These are phyloP conservation scores for Acacia pycnantha DNA, from an alignment of 331 rosid species.

Conservation along the genomic window DNA sequence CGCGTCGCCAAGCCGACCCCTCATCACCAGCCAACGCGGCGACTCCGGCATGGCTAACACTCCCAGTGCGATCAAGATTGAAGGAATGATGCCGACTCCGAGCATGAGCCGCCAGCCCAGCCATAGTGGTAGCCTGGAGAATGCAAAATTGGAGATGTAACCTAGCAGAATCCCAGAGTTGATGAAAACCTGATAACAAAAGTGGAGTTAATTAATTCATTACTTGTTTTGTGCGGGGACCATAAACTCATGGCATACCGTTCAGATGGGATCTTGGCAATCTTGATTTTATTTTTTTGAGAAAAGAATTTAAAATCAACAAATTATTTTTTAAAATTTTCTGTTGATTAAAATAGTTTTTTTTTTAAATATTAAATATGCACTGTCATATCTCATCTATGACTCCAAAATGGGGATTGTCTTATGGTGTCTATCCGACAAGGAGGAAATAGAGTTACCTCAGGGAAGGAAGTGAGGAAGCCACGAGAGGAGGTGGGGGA, in stretches of 20 bases:
- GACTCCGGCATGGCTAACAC: constrained; percentile 69
- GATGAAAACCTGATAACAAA: constrained; percentile 43
- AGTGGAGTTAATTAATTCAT: too few relatives aligned
- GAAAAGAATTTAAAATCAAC: too few relatives aligned
- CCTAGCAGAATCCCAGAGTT: constrained; percentile 58
- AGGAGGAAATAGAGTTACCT: constrained; percentile 5
- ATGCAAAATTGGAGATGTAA: constrained; percentile 47
- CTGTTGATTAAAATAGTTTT: too few relatives aligned
- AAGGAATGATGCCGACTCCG: constrained; percentile 55
- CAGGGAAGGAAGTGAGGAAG: constrained; percentile 63
- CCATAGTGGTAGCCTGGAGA: constrained; percentile 43
- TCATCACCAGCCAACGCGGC: constrained; percentile 61
- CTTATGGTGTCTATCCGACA: too few relatives aligned
- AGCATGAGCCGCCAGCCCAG: constrained; percentile 64
- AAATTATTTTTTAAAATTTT: too few relatives aligned
- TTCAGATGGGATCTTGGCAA: too few relatives aligned
- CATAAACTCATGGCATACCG: too few relatives aligned
- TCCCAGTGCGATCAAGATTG: constrained; percentile 38
- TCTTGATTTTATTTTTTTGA: too few relatives aligned
- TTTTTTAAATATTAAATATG: too few relatives aligned
- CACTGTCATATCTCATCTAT: too few relatives aligned
- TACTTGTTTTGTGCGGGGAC: too few relatives aligned
- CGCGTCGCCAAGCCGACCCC: constrained; percentile 45
- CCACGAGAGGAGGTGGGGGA: constrained; percentile 67
- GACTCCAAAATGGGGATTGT: too few relatives aligned